These are phyloP conservation scores for Pleurotus salmoneostramineus DNA, from an alignment of 768 basidiomycete genomes.

Conservation along the genomic window DNA sequence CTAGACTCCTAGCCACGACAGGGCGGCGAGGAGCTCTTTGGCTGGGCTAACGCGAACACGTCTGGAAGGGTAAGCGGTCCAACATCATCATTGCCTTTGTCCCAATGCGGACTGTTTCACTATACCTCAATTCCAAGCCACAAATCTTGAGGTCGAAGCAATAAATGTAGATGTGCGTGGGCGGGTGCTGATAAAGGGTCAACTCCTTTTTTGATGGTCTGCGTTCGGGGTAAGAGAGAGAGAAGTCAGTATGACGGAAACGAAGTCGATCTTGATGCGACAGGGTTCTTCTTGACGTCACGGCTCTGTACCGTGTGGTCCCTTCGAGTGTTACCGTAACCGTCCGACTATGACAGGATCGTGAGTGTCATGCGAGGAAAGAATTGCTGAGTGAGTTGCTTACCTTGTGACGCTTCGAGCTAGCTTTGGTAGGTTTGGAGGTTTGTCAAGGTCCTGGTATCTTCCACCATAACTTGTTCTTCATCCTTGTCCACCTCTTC, in stretches of 20 bases:
- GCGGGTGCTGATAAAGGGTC: too few relatives aligned
- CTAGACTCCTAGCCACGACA: constrained; percentile 1
- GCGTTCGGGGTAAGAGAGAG: too few relatives aligned
- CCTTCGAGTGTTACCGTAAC: constrained; percentile 57
- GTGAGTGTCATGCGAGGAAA: constrained; percentile 31
- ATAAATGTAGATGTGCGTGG: background rate
- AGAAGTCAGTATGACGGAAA: constrained; percentile 8
- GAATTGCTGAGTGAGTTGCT: constrained; percentile 14
- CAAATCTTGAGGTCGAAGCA: constrained; percentile 12
- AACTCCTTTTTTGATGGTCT: too few relatives aligned
- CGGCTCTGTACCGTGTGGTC: constrained; percentile 66
- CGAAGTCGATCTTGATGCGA: background rate
- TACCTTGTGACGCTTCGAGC: too few relatives aligned
- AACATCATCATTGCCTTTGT: background rate
- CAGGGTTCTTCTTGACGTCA: constrained; percentile 55
- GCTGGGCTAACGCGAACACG: background rate
- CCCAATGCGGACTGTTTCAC: background rate
- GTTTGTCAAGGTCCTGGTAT: too few relatives aligned
- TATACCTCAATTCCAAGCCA: constrained; percentile 3
- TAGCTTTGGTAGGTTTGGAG: too few relatives aligned
- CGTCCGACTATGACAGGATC: constrained; percentile 54
- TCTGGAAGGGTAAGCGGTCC: constrained; percentile 3
- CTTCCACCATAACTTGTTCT: too few relatives aligned
- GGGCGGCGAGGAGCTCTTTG: background rate
- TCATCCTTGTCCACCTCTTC: too few relatives aligned